A percentile compares a stretch with the other conserved stretches of the same genome.
Conservation (phyloP, 2,329 filamentous ascomycete species). For the Cytospora piceicola region DNA sequence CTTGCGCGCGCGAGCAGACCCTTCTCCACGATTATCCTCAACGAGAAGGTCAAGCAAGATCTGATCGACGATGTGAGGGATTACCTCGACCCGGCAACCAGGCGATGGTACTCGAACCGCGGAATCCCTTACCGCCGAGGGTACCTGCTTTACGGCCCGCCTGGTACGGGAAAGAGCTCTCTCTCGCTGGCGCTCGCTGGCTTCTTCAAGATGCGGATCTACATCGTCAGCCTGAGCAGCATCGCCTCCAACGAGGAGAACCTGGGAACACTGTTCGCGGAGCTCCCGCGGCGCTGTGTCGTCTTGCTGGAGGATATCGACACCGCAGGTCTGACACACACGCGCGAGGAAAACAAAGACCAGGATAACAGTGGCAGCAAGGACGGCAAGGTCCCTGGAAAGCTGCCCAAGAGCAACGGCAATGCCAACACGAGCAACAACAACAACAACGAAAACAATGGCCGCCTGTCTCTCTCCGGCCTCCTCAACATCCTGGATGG, state of each 20-base stretch:
- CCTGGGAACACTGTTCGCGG: conserved; percentile 65
- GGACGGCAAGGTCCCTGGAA: conserved; percentile 24
- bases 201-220: conserved; percentile 71
- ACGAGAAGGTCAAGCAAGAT: conserved; percentile 61
- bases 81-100: conserved; percentile 64
- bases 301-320: conserved; percentile 80
- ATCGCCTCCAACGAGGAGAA: conserved; percentile 66
- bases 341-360: conserved; percentile 45
- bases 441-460: conserved; percentile 33
- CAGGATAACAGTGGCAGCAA: conserved; percentile 25
- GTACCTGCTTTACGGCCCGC: conserved; percentile 80
- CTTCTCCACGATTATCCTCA: conserved; percentile 68
- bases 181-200: conserved; percentile 72
- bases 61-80: conserved; percentile 65
- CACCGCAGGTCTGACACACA: conserved; percentile 70
- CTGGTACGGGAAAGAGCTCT: conserved; percentile 79
- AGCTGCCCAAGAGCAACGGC: conserved; percentile 14
- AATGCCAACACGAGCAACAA: conserved; percentile 32
- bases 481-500: conserved; percentile 83
- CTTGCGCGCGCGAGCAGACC: conserved; percentile 64
- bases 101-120: conserved; percentile 80
- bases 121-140: conserved; percentile 86
- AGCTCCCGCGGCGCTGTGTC: conserved; percentile 70
- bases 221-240: conserved; percentile 71
- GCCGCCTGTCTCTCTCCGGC: conserved; percentile 70